Percentiles rank a stretch among this genome's conserved stretches.
phyloP scores from a whole-genome alignment of 2,329 filamentous ascomycete species.

The Apiospora malaysiana region DNA sequence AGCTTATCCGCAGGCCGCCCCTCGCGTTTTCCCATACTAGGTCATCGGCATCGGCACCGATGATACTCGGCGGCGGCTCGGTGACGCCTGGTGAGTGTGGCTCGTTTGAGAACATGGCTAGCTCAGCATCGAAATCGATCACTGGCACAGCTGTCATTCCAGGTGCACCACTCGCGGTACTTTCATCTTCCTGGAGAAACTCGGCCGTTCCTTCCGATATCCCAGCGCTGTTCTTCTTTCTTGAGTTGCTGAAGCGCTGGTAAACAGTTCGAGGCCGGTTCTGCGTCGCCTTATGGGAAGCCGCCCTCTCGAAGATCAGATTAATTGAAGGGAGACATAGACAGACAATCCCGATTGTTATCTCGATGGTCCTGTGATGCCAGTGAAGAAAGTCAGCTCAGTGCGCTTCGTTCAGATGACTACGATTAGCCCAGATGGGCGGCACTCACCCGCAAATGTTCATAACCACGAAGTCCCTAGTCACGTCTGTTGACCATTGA shows the following conservation, averaged over 20 bases:
- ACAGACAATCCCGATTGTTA: slow-evolving; percentile 36
- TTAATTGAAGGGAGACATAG: slow-evolving; percentile 36
- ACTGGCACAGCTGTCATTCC: background rate
- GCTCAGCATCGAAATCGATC: background rate
- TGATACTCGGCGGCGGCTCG: background rate
- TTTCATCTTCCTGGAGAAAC: background rate
- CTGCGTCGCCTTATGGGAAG: background rate
- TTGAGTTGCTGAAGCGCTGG: background rate
- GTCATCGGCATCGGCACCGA: background rate
- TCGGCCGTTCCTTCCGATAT: background rate
- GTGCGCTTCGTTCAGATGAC: background rate
- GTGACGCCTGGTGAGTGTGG: background rate
- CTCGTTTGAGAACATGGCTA: slow-evolving; percentile 1
- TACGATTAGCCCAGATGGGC: background rate
- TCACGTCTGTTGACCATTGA: slow-evolving; percentile 32
- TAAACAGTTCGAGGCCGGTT: slow-evolving; percentile 19
- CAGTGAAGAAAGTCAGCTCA: background rate
- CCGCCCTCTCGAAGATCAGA: slow-evolving; percentile 26
- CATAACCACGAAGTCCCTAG: slow-evolving; percentile 33
- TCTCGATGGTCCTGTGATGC: slow-evolving; percentile 29
- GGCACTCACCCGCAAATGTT: slow-evolving; percentile 21
- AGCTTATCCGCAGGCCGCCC: background rate
- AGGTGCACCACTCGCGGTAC: background rate
- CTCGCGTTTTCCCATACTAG: background rate
- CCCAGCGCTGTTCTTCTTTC: background rate